These are phyloP conservation scores for Globisporangium canariense DNA, from an alignment of 352 stramenopile genomes.

Conservation along the genomic window DNA sequence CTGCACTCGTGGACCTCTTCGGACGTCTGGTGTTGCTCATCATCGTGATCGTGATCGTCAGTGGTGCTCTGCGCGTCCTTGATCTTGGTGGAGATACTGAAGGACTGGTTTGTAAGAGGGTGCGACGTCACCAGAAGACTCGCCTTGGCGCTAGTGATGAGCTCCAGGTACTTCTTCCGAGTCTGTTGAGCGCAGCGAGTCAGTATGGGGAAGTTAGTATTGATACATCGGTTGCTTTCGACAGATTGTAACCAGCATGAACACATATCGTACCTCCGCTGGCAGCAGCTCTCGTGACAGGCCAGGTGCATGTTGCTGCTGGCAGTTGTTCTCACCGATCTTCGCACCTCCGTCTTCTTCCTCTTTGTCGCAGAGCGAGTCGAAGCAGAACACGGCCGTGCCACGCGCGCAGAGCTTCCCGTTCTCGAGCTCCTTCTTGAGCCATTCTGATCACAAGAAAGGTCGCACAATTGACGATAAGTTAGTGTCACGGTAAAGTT, in stretches of 20 bases:
- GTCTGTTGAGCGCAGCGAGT: conserved; percentile 16
- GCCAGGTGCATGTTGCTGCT: conserved; percentile 2
- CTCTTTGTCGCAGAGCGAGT: conserved; percentile 24
- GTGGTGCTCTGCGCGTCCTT: conserved; percentile 13
- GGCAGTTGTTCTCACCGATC: conserved; percentile 19
- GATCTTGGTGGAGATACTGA: conserved; percentile 31
- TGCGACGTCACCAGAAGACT: conserved; percentile 36
- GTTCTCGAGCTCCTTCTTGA: conserved; percentile 74
- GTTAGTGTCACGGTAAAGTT: no score
- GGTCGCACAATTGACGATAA: no score
- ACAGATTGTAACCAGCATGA: background rate
- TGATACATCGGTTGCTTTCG: no score
- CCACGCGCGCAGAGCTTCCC: conserved; percentile 74
- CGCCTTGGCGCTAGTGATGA: conserved; percentile 33
- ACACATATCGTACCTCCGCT: conserved; percentile 3
- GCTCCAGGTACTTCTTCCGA: conserved; percentile 33
- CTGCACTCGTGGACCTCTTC: conserved; percentile 48
- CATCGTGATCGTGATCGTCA: conserved; percentile 30
- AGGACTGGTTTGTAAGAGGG: conserved; percentile 23
- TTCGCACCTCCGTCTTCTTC: background rate
- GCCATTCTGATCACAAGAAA: conserved; percentile 44
- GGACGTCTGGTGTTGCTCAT: conserved; percentile 6
- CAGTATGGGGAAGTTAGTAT: background rate
- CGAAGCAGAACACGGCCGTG: conserved; percentile 53
- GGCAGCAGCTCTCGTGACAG: conserved; percentile 10